Base-by-base conservation (phyloP, 2,329 filamentous ascomycete species). In the Cryphonectria nitschkei region DNA sequence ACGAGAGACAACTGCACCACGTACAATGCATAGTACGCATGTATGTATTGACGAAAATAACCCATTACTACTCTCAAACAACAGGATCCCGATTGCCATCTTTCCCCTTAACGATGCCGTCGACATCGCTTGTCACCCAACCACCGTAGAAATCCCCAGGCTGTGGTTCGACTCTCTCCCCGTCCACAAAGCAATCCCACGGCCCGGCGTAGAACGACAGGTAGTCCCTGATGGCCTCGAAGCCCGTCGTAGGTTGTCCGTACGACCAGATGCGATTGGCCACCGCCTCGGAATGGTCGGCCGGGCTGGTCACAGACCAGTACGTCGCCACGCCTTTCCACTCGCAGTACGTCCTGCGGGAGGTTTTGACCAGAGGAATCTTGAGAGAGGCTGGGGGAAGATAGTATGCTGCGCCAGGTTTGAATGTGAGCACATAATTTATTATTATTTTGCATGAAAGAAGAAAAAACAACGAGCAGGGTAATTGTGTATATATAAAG, bases 101-200 rank as follows among this genome's bases (percentile, higher is more conserved):
- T 61, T 76, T 76, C 16, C 81, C 82, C 77, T 84, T 84, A 70
- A 84, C 80, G 63, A 84, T 82, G 41, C 87, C 86, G 74, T 86
- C 85, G 72, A 90, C 83, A 70, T 90, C 88, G 72, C 83, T 85
- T 65, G 87, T 90, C 72, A 88, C 86, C 88, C 89, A 91, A 2
- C 88, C 88, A 34, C 89, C 88, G 78, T 90, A 90, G 74, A 89
- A 90, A 74, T 90, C 88, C 9, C 87, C 87, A 22, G 86, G 87
- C 79, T 90, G 87, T 54, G 87, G 81, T 77, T 85, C 81, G 29
- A 89, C 88, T 75, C 82, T 82, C 77, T 90, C 88, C 13, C 87
- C 87, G 77, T 90, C 87, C 5, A 89, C 88, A 77, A 83, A 88
- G 75, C 88, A 90, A 70, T 89, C 85, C 88, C 87, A 90, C 16